Conservation (phyloP, 2,329 filamentous ascomycete species). For the Talaromyces islandicus region DNA sequence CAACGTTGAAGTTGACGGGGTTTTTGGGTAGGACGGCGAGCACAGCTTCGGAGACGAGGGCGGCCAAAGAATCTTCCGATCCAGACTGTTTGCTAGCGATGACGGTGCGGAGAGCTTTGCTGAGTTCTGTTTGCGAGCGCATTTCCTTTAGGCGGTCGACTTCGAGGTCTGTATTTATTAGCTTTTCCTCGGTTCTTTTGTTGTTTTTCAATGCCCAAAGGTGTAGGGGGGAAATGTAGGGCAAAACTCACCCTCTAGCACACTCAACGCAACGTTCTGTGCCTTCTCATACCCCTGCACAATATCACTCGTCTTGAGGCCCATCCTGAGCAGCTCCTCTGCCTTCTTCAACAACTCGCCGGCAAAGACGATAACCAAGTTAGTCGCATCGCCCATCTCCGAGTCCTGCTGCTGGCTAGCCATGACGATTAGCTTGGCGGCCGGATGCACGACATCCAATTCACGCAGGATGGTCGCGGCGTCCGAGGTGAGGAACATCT, state of each 20-base stretch:
- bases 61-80: slow-evolving; percentile 79
- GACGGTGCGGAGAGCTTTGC: slow-evolving; percentile 92
- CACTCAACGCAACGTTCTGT: slow-evolving; percentile 77
- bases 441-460: slow-evolving; percentile 96
- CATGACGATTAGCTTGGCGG: slow-evolving; percentile 97
- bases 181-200: background rate
- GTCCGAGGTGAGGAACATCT: slow-evolving; percentile 98
- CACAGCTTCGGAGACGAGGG: slow-evolving; percentile 76
- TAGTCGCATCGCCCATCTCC: slow-evolving; percentile 98
- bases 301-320: slow-evolving; percentile 96
- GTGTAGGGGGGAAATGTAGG: background rate
- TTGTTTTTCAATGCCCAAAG: background rate
- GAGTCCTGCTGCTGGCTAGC: slow-evolving; percentile 97
- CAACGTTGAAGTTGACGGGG: slow-evolving; percentile 92
- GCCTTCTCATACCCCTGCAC: slow-evolving; percentile 94
- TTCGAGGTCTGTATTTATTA: slow-evolving; percentile 57
- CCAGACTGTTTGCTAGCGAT: slow-evolving; percentile 96
- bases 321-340: slow-evolving; percentile 93
- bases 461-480: slow-evolving; percentile 95
- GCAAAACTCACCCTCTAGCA: slow-evolving; percentile 60
- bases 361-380: slow-evolving; percentile 91
- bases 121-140: slow-evolving; percentile 72
- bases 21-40: slow-evolving; percentile 93
- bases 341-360: slow-evolving; percentile 96
- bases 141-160: slow-evolving; percentile 89